Conservation (phyloP, 345 rosid genomes). For the Pugionium cornutum region DNA sequence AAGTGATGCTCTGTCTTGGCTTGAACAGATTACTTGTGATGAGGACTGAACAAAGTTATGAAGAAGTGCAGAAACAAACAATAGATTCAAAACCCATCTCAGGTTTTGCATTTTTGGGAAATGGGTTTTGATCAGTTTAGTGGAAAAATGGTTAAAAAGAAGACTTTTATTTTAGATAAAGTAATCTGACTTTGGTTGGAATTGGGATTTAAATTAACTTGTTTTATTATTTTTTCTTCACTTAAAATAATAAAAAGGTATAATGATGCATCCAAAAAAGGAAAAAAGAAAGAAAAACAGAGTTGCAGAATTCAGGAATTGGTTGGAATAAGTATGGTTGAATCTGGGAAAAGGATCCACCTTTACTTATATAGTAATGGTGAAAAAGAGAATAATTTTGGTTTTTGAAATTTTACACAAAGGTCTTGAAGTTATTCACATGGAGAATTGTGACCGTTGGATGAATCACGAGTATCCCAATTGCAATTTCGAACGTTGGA, state of each 20-base stretch:
- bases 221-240: conserved; percentile 46
- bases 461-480: conserved; percentile 50
- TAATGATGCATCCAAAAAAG: conserved; percentile 47
- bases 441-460: conserved; percentile 66
- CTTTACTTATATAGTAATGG: conserved; percentile 47
- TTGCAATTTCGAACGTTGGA: conserved; percentile 58
- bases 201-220: conserved; percentile 36
- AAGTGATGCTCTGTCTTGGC: conserved; percentile 69
- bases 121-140: conserved; percentile 50
- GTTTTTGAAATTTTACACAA: conserved; percentile 24
- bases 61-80: conserved; percentile 43
- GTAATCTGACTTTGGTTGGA: conserved; percentile 37
- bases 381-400: conserved; percentile 16
- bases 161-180: conserved; percentile 30
- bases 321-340: conserved; percentile 31
- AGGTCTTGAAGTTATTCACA: conserved; percentile 63
- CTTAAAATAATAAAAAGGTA: conserved; percentile 66
- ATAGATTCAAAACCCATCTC: conserved; percentile 54
- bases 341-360: conserved; percentile 40
- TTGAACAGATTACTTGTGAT: conserved; percentile 52
- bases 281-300: not conserved
- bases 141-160: conserved; percentile 28
- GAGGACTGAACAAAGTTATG: conserved; percentile 33
- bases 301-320: conserved; percentile 6
- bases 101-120: conserved; percentile 65